Conservation (phyloP, 1,139 yeast species). For the Sugiyamaella grinbergsii region DNA sequence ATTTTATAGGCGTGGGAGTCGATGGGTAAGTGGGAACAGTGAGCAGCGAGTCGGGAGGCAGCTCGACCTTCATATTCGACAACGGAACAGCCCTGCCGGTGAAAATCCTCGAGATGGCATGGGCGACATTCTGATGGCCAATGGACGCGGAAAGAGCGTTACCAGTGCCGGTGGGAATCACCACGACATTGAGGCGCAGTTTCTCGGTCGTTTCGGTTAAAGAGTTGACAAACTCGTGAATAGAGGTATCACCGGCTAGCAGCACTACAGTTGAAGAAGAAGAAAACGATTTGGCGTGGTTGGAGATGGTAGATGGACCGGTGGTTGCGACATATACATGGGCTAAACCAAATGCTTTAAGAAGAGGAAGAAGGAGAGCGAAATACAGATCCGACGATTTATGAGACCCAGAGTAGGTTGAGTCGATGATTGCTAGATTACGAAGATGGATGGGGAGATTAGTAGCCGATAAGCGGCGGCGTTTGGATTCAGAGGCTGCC, state of each 20-base stretch:
- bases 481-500: conserved; percentile 5
- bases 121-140: conserved; percentile 48
- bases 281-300: conserved; percentile 39
- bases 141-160: conserved; percentile 74
- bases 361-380: conserved; percentile 38
- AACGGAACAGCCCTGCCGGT: conserved; percentile 46
- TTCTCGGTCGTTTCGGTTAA: conserved; percentile 36
- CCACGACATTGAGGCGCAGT: conserved; percentile 45
- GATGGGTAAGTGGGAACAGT: background rate
- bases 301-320: conserved; percentile 37
- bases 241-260: conserved; percentile 84
- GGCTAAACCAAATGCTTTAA: conserved; percentile 39
- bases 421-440: conserved; percentile 41
- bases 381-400: conserved; percentile 37
- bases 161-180: conserved; percentile 84
- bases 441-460: conserved; percentile 33
- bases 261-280: conserved; percentile 53
- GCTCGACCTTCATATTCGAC: conserved; percentile 55
- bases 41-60: conserved; percentile 52
- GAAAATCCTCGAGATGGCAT: conserved; percentile 50
- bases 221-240: conserved; percentile 71
- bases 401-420: conserved; percentile 39
- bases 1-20: conserved; percentile 22
- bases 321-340: conserved; percentile 44
- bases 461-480: conserved; percentile 14